These are phyloP conservation scores for Sextonia rubra DNA, from an alignment of 164 flowering plant species.

Conservation along the genomic window DNA sequence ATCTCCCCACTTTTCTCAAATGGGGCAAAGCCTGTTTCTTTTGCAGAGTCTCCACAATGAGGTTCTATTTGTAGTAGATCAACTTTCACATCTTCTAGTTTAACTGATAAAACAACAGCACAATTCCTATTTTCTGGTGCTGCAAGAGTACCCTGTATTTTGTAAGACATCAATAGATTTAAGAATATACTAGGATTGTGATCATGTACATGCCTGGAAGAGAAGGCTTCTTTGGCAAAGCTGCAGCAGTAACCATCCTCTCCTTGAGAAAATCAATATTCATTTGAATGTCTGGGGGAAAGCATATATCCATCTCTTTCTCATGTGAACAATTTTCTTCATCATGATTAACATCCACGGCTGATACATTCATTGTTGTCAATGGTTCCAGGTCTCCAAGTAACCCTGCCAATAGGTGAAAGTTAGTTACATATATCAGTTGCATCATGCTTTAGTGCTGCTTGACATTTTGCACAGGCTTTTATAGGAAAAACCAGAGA, in stretches of 20 bases:
- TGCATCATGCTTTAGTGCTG: neutral
- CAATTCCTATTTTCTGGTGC: slow-evolving; percentile 12
- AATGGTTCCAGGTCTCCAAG: slow-evolving; percentile 14
- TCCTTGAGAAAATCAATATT: neutral
- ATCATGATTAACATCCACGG: slow-evolving; percentile 6
- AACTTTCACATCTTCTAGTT: slow-evolving; percentile 11
- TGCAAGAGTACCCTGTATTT: slow-evolving; percentile 11
- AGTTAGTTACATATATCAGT: neutral
- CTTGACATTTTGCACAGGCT: no score
- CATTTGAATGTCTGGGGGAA: neutral
- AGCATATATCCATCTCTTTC: slow-evolving; percentile 9
- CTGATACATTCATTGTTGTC: slow-evolving; percentile 9
- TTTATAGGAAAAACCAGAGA: no score
- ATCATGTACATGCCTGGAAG: slow-evolving; percentile 22
- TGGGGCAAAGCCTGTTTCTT: slow-evolving; percentile 12
- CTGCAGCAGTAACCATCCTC: slow-evolving; percentile 6
- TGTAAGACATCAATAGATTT: neutral
- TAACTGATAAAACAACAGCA: slow-evolving; percentile 10
- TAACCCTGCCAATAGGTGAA: slow-evolving; percentile 24
- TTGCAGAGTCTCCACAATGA: slow-evolving; percentile 3
- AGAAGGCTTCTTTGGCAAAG: slow-evolving; percentile 5
- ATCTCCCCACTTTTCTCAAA: slow-evolving; percentile 14
- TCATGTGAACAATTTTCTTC: slow-evolving; percentile 8
- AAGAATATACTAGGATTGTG: neutral
- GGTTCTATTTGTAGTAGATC: slow-evolving; percentile 18